These are phyloP conservation scores for Aspergillus alliaceus DNA, from an alignment of 2,329 filamentous ascomycete species.

Conservation along the genomic window DNA sequence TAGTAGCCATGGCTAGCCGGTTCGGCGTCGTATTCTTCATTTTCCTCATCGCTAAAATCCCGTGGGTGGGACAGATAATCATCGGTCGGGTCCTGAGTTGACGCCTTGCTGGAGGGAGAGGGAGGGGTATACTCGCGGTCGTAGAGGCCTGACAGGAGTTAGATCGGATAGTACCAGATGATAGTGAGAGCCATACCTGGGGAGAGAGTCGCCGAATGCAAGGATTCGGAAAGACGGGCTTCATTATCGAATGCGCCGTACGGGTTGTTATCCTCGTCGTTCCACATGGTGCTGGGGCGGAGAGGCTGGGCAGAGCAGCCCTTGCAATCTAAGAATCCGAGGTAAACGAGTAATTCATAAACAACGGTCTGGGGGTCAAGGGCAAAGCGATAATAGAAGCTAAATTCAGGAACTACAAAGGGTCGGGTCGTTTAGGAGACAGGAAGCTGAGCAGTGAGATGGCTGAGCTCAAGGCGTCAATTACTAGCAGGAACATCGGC, in stretches of 20 bases:
- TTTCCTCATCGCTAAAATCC: slow-evolving; percentile 60
- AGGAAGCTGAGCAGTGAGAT: not conserved
- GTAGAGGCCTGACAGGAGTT: slow-evolving; percentile 48
- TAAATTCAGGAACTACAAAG: not conserved
- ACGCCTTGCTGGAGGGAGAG: slow-evolving; percentile 72
- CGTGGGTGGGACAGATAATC: slow-evolving; percentile 53
- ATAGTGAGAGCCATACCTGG: slow-evolving; percentile 49
- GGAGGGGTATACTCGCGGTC: slow-evolving; percentile 63
- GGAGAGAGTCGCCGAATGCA: slow-evolving; percentile 56
- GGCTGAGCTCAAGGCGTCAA: not conserved
- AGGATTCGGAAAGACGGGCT: slow-evolving; percentile 69
- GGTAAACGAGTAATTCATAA: not conserved
- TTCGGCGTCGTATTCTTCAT: slow-evolving; percentile 48
- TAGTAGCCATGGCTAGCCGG: slow-evolving; percentile 53
- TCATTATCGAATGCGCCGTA: slow-evolving; percentile 93
- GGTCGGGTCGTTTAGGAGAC: not conserved
- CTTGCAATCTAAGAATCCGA: slow-evolving; percentile 7
- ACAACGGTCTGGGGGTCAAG: not conserved
- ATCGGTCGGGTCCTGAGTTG: slow-evolving; percentile 63
- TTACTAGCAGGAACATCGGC: not conserved
- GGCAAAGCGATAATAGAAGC: not conserved
- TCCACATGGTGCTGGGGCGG: slow-evolving; percentile 71
- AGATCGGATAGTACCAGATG: slow-evolving; percentile 10
- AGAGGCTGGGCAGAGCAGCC: slow-evolving; percentile 18
- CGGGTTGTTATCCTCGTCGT: slow-evolving; percentile 98